These are phyloP conservation scores for Prunus salicina DNA, from an alignment of 306 rosid species.

Conservation along the genomic window DNA sequence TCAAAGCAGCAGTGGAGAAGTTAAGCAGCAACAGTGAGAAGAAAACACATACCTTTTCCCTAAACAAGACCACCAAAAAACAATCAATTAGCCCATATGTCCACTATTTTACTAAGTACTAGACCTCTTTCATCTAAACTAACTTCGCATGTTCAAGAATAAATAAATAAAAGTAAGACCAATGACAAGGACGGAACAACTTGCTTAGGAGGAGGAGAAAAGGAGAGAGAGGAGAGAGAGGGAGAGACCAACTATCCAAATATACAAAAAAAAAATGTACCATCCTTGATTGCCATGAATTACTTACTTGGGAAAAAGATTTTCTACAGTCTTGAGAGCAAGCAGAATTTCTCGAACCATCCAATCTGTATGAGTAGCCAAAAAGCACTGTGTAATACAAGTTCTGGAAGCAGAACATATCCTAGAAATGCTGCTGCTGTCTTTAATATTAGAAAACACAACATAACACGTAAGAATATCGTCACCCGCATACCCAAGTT, in stretches of 20 bases:
- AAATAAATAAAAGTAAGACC: neutral
- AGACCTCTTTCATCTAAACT: neutral
- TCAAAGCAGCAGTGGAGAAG: constrained; percentile 37
- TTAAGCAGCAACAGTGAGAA: constrained; percentile 65
- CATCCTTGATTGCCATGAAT: constrained; percentile 14
- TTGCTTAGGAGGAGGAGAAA: neutral
- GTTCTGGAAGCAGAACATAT: constrained; percentile 38
- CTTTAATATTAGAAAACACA: constrained; percentile 36
- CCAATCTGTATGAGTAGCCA: constrained; percentile 55
- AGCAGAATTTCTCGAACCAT: constrained; percentile 53
- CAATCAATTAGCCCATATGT: constrained; percentile 4
- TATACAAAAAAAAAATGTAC: neutral
- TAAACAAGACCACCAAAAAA: constrained; percentile 28
- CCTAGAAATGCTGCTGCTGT: constrained; percentile 45
- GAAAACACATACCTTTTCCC: constrained; percentile 71
- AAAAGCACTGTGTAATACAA: constrained; percentile 50
- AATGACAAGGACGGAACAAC: neutral
- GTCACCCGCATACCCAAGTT: constrained; percentile 21
- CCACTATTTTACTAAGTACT: neutral
- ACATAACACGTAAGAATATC: constrained; percentile 34
- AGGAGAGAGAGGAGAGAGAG: neutral
- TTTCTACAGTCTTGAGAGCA: constrained; percentile 50
- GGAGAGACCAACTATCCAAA: neutral
- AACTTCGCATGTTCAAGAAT: neutral
- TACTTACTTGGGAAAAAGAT: constrained; percentile 56